Base-by-base conservation (phyloP, 2,329 filamentous ascomycete genomes). In the Phyllosticta citribraziliensis region DNA sequence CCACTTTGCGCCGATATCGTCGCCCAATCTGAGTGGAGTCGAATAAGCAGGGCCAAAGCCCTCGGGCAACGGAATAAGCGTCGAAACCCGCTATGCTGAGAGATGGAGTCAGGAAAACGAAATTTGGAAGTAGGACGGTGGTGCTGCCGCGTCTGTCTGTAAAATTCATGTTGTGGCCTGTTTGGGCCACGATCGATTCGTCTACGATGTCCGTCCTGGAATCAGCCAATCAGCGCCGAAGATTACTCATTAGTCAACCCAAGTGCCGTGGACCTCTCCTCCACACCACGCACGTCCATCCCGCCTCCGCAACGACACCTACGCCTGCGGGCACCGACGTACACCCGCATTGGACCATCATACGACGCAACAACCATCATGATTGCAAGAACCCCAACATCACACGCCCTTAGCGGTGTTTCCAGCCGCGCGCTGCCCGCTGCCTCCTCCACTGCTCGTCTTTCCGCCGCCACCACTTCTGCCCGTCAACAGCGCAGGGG, bases 401-500 rank as follows among this genome's bases (percentile, higher is more conserved):
- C 73, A 54, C 71, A 74, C 66, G 69, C 74, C 63, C 69, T 78
- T 64, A 71, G 67, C 64, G 70, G 70, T 63, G 71, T 73, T 65
- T 70, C 74, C 63, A 73, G 75, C 66, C 74, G 74, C 66, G 69
- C 73, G 62, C 70, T 76, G 55, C 76, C 76, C 57, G 71, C 72
- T 61, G 70, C 72, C 61, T 65, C 70, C 58, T 69, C 72, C 65
- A 70, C 70, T 59, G 69, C 73, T 63, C 73, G 73, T 64, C 69
- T 73, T 65, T 70, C 71, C 66, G 67, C 75, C 68, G 77, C 78
- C 69, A 78, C 70, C 63, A 67, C 68, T 54, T 70, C 68, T 57
- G 68, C 66, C 61, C 61, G 63, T 51, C 78, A 80, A 68, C 83
- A 85, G 73, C 77, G 76, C 71, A 87, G 93, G 74, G 82, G 83